Evolutionary conservation across 73 alveolate species (phyloP).

Genomic region (Stentor roeselii): DNA sequence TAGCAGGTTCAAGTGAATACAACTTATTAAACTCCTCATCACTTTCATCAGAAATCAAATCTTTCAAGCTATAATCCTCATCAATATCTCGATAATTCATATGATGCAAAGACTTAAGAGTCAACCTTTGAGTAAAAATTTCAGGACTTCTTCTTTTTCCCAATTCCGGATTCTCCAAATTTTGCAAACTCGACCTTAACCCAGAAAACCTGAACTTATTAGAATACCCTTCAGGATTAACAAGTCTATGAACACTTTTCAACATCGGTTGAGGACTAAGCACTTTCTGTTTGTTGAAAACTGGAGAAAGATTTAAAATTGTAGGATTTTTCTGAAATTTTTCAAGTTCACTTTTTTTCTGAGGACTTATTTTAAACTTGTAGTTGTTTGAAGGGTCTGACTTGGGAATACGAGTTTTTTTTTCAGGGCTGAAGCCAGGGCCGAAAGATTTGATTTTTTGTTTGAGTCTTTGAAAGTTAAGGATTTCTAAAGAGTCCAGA

Average conservation of each 20-base stretch:
- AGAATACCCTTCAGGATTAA: neutral
- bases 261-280: neutral
- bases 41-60: neutral
- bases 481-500: neutral
- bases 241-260: neutral
- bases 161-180: neutral
- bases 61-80: neutral
- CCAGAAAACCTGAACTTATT: neutral
- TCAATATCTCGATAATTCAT: conserved; percentile 17
- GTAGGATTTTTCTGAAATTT: neutral
- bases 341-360: conserved; percentile 14
- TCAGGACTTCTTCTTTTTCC: neutral
- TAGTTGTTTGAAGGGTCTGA: neutral
- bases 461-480: neutral
- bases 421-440: neutral
- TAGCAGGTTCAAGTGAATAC: neutral
- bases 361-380: neutral
- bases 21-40: neutral
- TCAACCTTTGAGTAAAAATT: neutral
- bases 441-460: neutral
- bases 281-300: neutral
- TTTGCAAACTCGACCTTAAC: neutral
- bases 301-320: neutral
- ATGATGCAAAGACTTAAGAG: neutral
- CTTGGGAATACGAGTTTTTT: neutral